Percentiles rank a stretch among this genome's conserved stretches.
Conservation (phyloP, 2,329 filamentous ascomycete species). For the Talaromyces sp. region DNA sequence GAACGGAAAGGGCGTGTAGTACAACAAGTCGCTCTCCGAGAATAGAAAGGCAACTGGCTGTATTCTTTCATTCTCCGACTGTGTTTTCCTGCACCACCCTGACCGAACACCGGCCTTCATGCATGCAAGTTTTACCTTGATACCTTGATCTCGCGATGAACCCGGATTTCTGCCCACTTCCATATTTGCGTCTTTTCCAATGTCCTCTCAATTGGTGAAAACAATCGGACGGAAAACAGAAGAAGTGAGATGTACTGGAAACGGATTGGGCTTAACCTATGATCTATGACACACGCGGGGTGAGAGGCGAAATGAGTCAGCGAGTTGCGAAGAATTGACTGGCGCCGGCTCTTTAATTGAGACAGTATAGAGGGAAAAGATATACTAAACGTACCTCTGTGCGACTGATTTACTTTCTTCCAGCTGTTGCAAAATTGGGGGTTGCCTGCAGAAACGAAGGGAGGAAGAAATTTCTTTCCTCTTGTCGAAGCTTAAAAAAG, state of each 20-base stretch:
- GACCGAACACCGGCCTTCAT: constrained; percentile 41
- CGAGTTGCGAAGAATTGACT: not conserved
- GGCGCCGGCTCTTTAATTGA: not conserved
- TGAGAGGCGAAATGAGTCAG: constrained; percentile 2
- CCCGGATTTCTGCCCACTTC: constrained; percentile 33
- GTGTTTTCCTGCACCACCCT: constrained; percentile 4
- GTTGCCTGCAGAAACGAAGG: not conserved
- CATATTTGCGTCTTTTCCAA: constrained; percentile 26
- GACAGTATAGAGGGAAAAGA: not conserved
- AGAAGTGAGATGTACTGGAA: constrained; percentile 26
- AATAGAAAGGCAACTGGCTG: not conserved
- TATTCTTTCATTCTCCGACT: not conserved
- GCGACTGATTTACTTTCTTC: too few relatives aligned
- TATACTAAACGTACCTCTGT: not conserved
- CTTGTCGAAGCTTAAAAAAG: not conserved
- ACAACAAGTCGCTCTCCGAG: not conserved
- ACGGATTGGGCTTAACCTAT: not conserved
- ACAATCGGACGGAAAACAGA: constrained; percentile 14
- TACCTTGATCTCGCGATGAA: constrained; percentile 40
- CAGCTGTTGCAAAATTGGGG: not conserved
- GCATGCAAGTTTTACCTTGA: constrained; percentile 30
- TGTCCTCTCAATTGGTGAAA: not conserved
- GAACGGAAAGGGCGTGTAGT: constrained; percentile 26
- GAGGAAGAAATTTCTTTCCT: not conserved
- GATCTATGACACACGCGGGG: not conserved